Evolutionary conservation across 495 filamentous ascomycete species (phyloP).

Genomic region (Penicillium cosmopolitanum): DNA sequence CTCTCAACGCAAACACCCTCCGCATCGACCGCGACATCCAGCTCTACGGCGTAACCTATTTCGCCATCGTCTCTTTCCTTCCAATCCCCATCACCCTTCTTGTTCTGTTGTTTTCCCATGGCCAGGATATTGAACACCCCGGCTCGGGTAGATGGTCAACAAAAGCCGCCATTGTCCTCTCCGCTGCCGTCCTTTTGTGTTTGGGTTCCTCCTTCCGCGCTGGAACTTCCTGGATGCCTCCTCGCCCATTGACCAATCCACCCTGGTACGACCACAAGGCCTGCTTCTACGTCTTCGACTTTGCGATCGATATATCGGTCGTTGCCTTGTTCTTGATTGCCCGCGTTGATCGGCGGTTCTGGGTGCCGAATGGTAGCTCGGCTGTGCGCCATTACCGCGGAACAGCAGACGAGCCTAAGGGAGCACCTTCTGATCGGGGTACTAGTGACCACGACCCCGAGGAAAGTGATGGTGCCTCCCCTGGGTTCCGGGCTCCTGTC

Average conservation of each 20-base stretch:
- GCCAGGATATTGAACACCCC: constrained; percentile 63
- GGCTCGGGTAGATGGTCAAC: constrained; percentile 66
- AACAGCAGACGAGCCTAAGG: constrained; percentile 19
- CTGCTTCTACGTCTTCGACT: constrained; percentile 81
- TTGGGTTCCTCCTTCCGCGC: constrained; percentile 73
- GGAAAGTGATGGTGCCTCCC: background rate
- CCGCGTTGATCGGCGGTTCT: constrained; percentile 74
- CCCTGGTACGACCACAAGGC: constrained; percentile 70
- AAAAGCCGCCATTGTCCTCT: constrained; percentile 67
- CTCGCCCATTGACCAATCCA: constrained; percentile 56
- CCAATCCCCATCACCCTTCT: constrained; percentile 66
- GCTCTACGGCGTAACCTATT: constrained; percentile 67
- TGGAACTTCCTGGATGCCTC: constrained; percentile 56
- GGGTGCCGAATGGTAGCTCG: constrained; percentile 51
- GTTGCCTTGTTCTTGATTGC: constrained; percentile 64
- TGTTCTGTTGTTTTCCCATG: constrained; percentile 55
- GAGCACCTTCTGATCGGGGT: background rate
- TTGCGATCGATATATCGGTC: constrained; percentile 70
- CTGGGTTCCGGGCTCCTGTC: background rate
- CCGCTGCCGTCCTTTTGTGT: constrained; percentile 58
- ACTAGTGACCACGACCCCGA: background rate
- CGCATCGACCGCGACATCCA: constrained; percentile 63
- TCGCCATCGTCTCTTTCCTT: constrained; percentile 72
- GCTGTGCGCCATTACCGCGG: constrained; percentile 24
- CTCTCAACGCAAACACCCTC: constrained; percentile 54